Conservation (phyloP, 352 stramenopile genomes). For the Globisporangium solare region DNA sequence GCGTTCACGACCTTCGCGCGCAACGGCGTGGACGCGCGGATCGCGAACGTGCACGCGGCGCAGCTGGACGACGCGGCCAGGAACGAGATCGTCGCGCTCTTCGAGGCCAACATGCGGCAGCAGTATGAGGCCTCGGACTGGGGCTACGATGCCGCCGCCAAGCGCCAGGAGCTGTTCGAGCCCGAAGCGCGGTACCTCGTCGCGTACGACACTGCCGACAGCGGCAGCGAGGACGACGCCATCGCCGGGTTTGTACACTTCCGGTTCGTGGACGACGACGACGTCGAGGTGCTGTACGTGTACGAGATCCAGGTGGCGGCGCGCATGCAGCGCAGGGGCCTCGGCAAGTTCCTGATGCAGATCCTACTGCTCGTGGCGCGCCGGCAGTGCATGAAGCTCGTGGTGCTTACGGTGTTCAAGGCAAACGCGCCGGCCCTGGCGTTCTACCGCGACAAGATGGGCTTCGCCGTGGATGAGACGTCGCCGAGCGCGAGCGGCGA, state of each 20-base stretch:
- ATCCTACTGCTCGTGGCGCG: constrained; percentile 80
- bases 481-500: constrained; percentile 83
- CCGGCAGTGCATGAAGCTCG: constrained; percentile 79
- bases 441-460: constrained; percentile 88
- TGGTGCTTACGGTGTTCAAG: constrained; percentile 95
- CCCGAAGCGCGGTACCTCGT: constrained; percentile 86
- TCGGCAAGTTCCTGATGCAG: constrained; percentile 92
- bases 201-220: constrained; percentile 15
- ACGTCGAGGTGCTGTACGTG: constrained; percentile 88
- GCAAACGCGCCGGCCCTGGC: constrained; percentile 75
- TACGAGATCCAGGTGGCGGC: constrained; percentile 91
- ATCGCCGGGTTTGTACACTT: constrained; percentile 89
- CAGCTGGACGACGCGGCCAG: constrained; percentile 27
- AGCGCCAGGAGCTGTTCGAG: constrained; percentile 83
- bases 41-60: constrained; percentile 38
- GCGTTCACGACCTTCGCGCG: constrained; percentile 51
- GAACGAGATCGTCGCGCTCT: constrained; percentile 57
- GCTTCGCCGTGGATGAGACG: constrained; percentile 88
- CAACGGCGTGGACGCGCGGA: constrained; percentile 36
- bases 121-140: constrained; percentile 87
- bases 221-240: constrained; percentile 11
- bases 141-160: constrained; percentile 86
- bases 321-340: constrained; percentile 54
- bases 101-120: constrained; percentile 90
- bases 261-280: constrained; percentile 91